Base-by-base conservation (phyloP, 169 alveolate genomes). In the Plasmodium berghei region DNA sequence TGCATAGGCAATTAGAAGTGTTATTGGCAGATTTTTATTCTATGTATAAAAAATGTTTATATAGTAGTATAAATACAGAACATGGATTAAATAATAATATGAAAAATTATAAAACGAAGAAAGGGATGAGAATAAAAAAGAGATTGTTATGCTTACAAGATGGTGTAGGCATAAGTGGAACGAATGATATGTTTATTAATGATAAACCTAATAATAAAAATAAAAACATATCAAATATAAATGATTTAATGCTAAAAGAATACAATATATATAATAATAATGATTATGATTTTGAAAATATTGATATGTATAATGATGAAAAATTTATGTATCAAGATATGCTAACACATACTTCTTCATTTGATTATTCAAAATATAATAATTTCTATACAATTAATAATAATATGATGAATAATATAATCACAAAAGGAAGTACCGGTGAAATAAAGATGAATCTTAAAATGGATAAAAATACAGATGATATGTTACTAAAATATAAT, bases 1-100 rank as follows among this genome's bases (percentile, higher is more conserved):
- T 83, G 34, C 85, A 83, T 26, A 83, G 90, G 46, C 90, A 83
- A 28, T 34, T 83, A 48, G 90, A 83, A 71, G 83, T 83, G 46
- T 56, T 83, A 34, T 49, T 83, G 20, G 56, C 73, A 20, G 90
- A 83, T 83, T 83, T 67, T 61, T 83, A 83, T 59, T 22, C 90
- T 45, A 83, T 83, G 90, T 83, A 83, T 67, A 83, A 83, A 48
- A 83, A 54, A 18, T 83, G 77, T 18, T 40, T 83, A 67, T 83
- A 34, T 46, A 67, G 72, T 45, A 66, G 56, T 62, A 6, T 66
- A 12, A 83, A 83, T 83, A 28, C 61, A 49, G 42, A 48, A 54
- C 26, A 67, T 20, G 40, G 26, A n/a, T 24, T 67, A 83, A 67
- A 56, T 40, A 62, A 72, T 6, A 67, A 67, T 3, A 9, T 67